A percentile compares a stretch with the other conserved stretches of the same genome.
Conservation (phyloP, 2,329 filamentous ascomycete genomes). For the Pseudopithomyces maydicus region DNA sequence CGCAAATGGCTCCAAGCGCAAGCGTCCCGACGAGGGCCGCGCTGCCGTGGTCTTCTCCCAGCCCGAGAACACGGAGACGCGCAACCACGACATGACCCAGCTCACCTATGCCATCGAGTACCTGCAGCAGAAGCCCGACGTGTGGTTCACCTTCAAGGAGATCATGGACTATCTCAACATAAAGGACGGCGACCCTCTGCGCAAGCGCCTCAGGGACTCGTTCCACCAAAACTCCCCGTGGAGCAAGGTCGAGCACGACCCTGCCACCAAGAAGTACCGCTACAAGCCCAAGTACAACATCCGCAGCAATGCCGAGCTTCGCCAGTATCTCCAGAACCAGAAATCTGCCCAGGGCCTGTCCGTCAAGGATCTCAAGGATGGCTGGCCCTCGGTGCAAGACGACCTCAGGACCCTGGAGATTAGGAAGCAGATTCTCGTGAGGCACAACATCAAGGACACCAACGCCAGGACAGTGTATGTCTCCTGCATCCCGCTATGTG, state of each 20-base stretch:
- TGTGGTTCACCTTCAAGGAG: slow-evolving; percentile 72
- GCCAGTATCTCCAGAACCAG: slow-evolving; percentile 80
- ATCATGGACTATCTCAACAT: slow-evolving; percentile 82
- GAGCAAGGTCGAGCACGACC: slow-evolving; percentile 65
- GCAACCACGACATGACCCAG: slow-evolving; percentile 82
- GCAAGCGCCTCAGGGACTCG: slow-evolving; percentile 65
- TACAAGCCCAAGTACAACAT: slow-evolving; percentile 88
- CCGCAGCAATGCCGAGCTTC: slow-evolving; percentile 74
- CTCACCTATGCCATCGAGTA: slow-evolving; percentile 80
- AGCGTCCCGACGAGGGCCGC: slow-evolving; percentile 59
- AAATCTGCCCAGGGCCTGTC: slow-evolving; percentile 78
- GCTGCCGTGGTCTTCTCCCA: slow-evolving; percentile 69
- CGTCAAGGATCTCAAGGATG: slow-evolving; percentile 93
- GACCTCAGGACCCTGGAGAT: slow-evolving; percentile 78
- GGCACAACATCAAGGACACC: slow-evolving; percentile 90
- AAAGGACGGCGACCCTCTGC: slow-evolving; percentile 62
- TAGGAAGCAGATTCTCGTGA: slow-evolving; percentile 80
- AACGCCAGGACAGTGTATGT: slow-evolving; percentile 72
- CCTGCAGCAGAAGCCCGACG: slow-evolving; percentile 60
- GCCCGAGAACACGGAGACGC: slow-evolving; percentile 75
- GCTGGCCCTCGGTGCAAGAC: slow-evolving; percentile 85
- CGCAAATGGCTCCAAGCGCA: slow-evolving; percentile 54
- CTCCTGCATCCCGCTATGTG: background rate
- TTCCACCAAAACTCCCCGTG: slow-evolving; percentile 63
- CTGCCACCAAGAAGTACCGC: slow-evolving; percentile 70